Percentiles rank a stretch among this genome's conserved stretches.
phyloP scores from a whole-genome alignment of 1,284 basidiomycete species.

The Xerocomus amazonicus region DNA sequence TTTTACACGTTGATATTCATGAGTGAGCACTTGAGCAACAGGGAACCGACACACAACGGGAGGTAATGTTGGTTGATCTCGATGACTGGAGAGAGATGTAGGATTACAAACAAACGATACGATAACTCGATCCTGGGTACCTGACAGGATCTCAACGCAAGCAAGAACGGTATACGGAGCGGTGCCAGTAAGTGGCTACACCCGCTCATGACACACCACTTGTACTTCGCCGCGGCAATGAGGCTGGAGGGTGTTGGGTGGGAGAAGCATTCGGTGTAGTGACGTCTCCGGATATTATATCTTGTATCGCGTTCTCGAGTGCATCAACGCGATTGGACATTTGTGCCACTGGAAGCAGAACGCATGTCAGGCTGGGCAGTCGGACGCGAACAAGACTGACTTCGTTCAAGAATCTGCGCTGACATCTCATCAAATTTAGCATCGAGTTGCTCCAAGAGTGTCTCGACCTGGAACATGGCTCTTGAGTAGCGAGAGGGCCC shows the following conservation, averaged over 20 bases:
- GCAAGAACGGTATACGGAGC: conserved; percentile 7
- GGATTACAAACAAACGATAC: conserved; percentile 2
- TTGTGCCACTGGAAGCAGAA: conserved; percentile 57
- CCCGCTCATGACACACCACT: conserved; percentile 30
- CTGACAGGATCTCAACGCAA: conserved; percentile 12
- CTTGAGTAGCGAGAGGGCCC: neutral
- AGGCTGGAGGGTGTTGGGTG: conserved; percentile 33
- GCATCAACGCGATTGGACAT: conserved; percentile 84
- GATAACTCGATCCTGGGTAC: conserved; percentile 19
- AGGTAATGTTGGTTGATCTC: neutral
- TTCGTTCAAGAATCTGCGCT: conserved; percentile 72
- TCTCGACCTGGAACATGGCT: conserved; percentile 58
- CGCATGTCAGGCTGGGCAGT: conserved; percentile 5
- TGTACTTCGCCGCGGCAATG: conserved; percentile 39
- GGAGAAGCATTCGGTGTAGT: conserved; percentile 45
- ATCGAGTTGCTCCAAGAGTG: conserved; percentile 72
- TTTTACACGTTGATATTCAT: neutral
- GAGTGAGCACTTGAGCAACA: neutral
- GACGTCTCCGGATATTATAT: conserved; percentile 73
- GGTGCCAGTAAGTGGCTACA: neutral
- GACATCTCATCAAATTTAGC: conserved; percentile 83
- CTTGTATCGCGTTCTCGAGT: conserved; percentile 76
- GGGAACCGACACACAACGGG: neutral
- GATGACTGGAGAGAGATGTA: neutral
- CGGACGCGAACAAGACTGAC: conserved; percentile 42